Evolutionary conservation across 176 grass and related monocot species (phyloP).

Genomic region (Stipa capillata): DNA sequence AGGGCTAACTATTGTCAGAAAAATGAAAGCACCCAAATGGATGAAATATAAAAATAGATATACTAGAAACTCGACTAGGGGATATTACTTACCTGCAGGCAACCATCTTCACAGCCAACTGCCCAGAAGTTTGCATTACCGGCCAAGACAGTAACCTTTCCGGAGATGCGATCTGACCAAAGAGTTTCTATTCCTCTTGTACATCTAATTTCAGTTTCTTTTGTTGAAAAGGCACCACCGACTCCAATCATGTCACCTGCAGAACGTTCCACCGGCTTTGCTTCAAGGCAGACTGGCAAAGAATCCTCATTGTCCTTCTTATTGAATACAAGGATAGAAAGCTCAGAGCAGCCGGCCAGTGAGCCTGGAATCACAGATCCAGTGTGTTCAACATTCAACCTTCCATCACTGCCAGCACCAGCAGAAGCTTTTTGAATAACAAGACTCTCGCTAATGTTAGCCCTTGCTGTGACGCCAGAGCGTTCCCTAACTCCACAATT

Average conservation of each 20-base stretch:
- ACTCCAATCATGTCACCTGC: constrained; percentile 59
- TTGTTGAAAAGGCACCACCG: constrained; percentile 46
- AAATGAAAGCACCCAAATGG: background rate
- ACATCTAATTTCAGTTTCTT: constrained; percentile 80
- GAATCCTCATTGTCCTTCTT: constrained; percentile 51
- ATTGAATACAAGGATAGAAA: constrained; percentile 54
- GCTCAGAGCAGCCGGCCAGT: constrained; percentile 11
- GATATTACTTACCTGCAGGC: constrained; percentile 60
- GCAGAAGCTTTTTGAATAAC: constrained; percentile 69
- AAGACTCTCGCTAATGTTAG: constrained; percentile 74
- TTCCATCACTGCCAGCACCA: constrained; percentile 34
- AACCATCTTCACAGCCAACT: constrained; percentile 89
- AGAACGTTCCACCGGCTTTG: constrained; percentile 69
- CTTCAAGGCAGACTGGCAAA: constrained; percentile 58
- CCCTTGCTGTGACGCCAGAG: constrained; percentile 67
- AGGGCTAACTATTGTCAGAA: background rate
- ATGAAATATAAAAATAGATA: background rate
- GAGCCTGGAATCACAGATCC: constrained; percentile 43
- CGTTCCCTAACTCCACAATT: constrained; percentile 58
- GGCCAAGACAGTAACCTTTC: constrained; percentile 90
- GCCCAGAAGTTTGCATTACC: constrained; percentile 96
- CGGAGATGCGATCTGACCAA: constrained; percentile 81
- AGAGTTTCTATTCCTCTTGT: constrained; percentile 58
- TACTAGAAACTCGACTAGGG: background rate
- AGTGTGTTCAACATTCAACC: constrained; percentile 45